A percentile compares a stretch with the other conserved stretches of the same genome.
These are phyloP conservation scores for Hsuehochloa calcarea DNA, from an alignment of 176 grass and related monocot genomes.

Conservation along the genomic window DNA sequence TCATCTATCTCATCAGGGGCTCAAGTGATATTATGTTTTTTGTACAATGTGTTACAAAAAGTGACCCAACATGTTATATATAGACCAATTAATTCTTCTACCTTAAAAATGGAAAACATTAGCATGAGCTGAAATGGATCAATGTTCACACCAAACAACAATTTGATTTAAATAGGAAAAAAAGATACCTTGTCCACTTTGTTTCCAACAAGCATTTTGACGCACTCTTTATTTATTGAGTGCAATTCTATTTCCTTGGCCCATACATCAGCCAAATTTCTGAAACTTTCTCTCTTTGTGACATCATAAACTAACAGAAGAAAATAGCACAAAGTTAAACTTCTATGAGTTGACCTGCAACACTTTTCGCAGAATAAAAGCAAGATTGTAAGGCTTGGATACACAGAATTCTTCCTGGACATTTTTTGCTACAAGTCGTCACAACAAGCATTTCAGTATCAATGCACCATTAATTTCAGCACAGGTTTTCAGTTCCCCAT, in stretches of 20 bases:
- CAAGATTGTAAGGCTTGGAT: background rate
- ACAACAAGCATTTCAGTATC: constrained; percentile 8
- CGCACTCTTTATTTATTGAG: constrained; percentile 72
- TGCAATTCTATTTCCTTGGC: constrained; percentile 87
- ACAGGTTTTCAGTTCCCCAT: background rate
- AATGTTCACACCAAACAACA: background rate
- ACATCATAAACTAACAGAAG: constrained; percentile 90
- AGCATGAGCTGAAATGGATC: background rate
- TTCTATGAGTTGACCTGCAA: constrained; percentile 2
- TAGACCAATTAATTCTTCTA: background rate
- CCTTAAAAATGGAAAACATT: background rate
- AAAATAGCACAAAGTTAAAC: constrained; percentile 44
- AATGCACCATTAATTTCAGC: background rate
- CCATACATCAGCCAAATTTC: constrained; percentile 93
- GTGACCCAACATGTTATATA: background rate
- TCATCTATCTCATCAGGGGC: background rate
- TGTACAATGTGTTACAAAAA: background rate
- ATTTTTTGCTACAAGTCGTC: background rate
- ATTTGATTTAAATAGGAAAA: background rate
- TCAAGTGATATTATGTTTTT: background rate
- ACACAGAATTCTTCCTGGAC: background rate
- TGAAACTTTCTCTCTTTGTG: constrained; percentile 84
- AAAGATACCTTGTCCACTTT: constrained; percentile 93
- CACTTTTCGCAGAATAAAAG: background rate
- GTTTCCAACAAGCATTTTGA: constrained; percentile 97